Base-by-base conservation (phyloP, 305 asterid genomes). In the Fraxinus angustifolia region DNA sequence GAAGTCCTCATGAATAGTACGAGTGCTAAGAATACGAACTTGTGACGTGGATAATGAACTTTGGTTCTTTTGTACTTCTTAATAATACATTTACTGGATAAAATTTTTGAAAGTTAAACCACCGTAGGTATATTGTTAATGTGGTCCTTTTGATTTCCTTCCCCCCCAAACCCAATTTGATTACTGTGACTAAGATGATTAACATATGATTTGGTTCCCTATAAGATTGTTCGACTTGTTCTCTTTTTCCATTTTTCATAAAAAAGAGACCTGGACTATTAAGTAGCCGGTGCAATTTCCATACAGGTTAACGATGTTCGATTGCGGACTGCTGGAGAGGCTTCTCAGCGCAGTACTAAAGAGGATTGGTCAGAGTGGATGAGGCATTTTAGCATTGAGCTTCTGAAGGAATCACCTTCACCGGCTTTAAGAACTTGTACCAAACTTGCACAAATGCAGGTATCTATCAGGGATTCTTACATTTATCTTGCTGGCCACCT, bases 361-460 rank as follows among this genome's bases (percentile, higher is more conserved):
- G 99, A 96, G 87, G 99, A 96, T 83, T 96, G 99, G 99, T 94
- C 97, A 79, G 98, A 96, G 90, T 96, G 99, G 99, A 96, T 96
- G 99, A 90, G 99, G 80, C 99, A 96, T 89, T 96, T 94, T 85
- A 96, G 98, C 87, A 94, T 96, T 85, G 99, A 96, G 84, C 94
- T 96, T 75, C 90, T 96, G 80, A 96, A 92, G 90, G 97, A 96
- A 85, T 96, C 99, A 78, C 99, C 99, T 82, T 91, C 97, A 79
- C 99, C 99, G 35, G 98, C 99, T 83, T 83, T 96, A 84, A 90
- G 98, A 89, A 94, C 98, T 45, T 94, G 98, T 90, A 97, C 97
- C 6, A 90, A 90, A 87, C 99, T 96, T 79, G 99, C 99, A 45
- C 98, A 96, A 87, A 92, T 93, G 68, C 98, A 94, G 93, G 99